A percentile compares a stretch with the other conserved stretches of the same genome.
phyloP scores from a whole-genome alignment of 371 early-diverging fungal genomes.

The Syncephalis fuscata region DNA sequence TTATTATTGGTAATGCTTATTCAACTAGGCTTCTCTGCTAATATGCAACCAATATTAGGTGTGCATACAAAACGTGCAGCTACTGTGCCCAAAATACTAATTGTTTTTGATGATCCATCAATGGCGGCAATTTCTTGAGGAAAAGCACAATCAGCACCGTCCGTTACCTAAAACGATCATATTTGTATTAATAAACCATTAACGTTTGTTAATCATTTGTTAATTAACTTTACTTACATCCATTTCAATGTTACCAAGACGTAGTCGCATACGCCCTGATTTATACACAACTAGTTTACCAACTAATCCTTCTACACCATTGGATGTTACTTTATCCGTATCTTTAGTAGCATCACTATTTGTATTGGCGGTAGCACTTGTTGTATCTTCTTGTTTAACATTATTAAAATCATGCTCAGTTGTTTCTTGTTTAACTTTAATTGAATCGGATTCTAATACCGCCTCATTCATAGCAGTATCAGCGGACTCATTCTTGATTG shows the following conservation, averaged over 20 bases:
- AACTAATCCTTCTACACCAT: constrained; percentile 25
- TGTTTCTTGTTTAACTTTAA: not conserved
- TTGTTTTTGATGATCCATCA: constrained; percentile 21
- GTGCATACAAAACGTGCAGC: constrained; percentile 32
- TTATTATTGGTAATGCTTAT: too few relatives aligned
- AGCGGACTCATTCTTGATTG: constrained; percentile 12
- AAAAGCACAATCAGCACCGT: constrained; percentile 26
- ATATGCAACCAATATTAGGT: too few relatives aligned
- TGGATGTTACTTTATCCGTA: too few relatives aligned
- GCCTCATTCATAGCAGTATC: constrained; percentile 4
- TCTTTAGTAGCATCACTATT: too few relatives aligned
- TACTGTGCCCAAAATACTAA: constrained; percentile 31
- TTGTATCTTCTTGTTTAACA: too few relatives aligned
- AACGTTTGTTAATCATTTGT: not conserved
- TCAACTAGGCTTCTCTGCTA: too few relatives aligned
- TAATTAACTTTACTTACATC: constrained; percentile 16
- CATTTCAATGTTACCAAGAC: constrained; percentile 30
- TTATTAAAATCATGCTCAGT: constrained; percentile 6
- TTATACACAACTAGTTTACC: constrained; percentile 39
- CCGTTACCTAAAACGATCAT: not conserved
- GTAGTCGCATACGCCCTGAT: constrained; percentile 39
- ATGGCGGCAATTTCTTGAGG: constrained; percentile 30
- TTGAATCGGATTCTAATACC: too few relatives aligned
- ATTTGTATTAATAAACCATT: not conserved
- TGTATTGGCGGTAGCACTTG: too few relatives aligned